Evolutionary conservation across 1,139 yeast genomes (phyloP).

Genomic region (Hyphopichia wangnamkhiaoensis): DNA sequence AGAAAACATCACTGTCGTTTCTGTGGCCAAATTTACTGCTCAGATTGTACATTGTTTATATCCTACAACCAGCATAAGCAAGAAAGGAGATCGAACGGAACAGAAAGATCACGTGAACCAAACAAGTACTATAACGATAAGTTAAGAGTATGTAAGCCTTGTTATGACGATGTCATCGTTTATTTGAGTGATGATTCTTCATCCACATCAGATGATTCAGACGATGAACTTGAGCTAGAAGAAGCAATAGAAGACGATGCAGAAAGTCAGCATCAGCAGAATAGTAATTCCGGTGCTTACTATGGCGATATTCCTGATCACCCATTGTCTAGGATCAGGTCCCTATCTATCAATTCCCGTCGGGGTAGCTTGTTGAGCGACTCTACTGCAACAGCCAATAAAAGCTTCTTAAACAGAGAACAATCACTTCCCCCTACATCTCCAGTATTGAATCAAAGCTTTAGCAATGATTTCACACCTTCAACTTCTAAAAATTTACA

Average conservation of each 20-base stretch:
- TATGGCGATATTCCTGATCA: slow-evolving; percentile 19
- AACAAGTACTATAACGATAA: slow-evolving; percentile 55
- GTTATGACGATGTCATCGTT: slow-evolving; percentile 68
- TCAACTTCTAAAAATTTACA: background rate
- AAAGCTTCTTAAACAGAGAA: slow-evolving; percentile 16
- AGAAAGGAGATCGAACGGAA: slow-evolving; percentile 24
- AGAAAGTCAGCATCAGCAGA: background rate
- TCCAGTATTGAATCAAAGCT: background rate
- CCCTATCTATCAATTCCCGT: slow-evolving; percentile 30
- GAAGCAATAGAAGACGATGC: slow-evolving; percentile 18
- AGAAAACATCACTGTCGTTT: slow-evolving; percentile 93
- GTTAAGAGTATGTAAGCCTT: slow-evolving; percentile 77
- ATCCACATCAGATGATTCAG: slow-evolving; percentile 22
- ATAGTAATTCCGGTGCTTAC: background rate
- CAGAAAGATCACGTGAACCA: too few relatives aligned
- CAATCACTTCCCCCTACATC: slow-evolving; percentile 6
- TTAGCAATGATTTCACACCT: background rate
- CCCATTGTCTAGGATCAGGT: slow-evolving; percentile 32
- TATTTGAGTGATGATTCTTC: slow-evolving; percentile 66
- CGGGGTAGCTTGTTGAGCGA: slow-evolving; percentile 18
- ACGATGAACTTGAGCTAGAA: slow-evolving; percentile 16
- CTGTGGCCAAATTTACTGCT: slow-evolving; percentile 94
- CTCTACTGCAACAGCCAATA: slow-evolving; percentile 11
- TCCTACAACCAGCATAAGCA: slow-evolving; percentile 70
- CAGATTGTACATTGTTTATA: slow-evolving; percentile 78